Conservation (phyloP, 345 rosid genomes). For the Raphanus raphanistrum region DNA sequence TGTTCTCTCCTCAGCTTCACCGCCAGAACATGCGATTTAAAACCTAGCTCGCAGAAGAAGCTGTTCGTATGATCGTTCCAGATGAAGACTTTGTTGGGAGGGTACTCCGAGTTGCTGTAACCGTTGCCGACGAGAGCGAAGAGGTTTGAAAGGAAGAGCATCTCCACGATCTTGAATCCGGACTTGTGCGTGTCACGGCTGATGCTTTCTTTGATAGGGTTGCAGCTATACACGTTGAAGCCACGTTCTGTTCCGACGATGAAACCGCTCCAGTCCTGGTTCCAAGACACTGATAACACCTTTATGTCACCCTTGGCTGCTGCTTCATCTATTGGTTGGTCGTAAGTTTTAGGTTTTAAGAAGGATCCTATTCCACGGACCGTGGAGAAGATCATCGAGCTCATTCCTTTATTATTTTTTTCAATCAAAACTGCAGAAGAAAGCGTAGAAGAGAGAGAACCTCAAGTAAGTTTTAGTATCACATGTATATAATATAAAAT, state of each 20-base stretch:
- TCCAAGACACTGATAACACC: constrained; percentile 69
- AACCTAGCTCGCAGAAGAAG: constrained; percentile 63
- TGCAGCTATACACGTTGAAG: constrained; percentile 67
- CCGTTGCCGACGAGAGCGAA: constrained; percentile 73
- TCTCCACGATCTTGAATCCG: constrained; percentile 80
- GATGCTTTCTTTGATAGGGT: constrained; percentile 65
- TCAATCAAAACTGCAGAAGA: background rate
- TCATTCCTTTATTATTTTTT: constrained; percentile 35
- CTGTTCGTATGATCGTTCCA: constrained; percentile 77
- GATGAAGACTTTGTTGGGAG: constrained; percentile 69
- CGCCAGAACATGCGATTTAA: constrained; percentile 67
- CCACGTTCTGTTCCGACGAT: constrained; percentile 68
- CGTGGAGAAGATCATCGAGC: constrained; percentile 47
- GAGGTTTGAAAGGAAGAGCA: constrained; percentile 77
- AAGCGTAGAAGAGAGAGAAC: background rate
- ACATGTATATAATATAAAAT: too few species aligned
- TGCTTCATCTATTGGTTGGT: constrained; percentile 32
- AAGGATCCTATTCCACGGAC: constrained; percentile 42
- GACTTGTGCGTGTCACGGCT: constrained; percentile 51
- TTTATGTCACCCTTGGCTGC: constrained; percentile 43
- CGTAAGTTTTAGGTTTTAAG: constrained; percentile 30
- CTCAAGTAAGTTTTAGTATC: too few species aligned
- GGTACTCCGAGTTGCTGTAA: constrained; percentile 52
- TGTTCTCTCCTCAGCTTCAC: constrained; percentile 66
- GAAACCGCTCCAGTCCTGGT: constrained; percentile 79